Conservation (phyloP, 257 asterid genomes). For the Asclepias syriaca region DNA sequence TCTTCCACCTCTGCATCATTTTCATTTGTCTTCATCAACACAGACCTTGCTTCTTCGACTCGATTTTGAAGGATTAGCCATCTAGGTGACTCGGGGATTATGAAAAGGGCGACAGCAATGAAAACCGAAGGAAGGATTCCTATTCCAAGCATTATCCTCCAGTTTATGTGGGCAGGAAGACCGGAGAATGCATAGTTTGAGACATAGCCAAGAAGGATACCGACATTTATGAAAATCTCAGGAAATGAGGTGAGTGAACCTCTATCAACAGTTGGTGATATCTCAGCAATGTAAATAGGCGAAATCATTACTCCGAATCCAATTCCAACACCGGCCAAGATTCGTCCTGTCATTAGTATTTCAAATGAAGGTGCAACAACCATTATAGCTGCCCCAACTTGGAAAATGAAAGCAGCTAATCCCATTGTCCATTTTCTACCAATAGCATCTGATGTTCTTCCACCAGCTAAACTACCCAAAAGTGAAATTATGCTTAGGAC, state of each 20-base stretch:
- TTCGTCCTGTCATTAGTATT: conserved; percentile 66
- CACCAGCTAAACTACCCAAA: conserved; percentile 77
- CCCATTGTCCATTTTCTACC: conserved; percentile 98
- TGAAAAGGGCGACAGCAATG: conserved; percentile 60
- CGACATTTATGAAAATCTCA: conserved; percentile 77
- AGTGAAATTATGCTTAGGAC: conserved; percentile 75
- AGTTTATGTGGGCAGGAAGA: conserved; percentile 57
- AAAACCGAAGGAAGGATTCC: conserved; percentile 76
- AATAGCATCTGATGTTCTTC: conserved; percentile 73
- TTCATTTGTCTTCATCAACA: conserved; percentile 71
- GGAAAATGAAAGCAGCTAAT: conserved; percentile 73
- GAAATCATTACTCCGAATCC: conserved; percentile 93
- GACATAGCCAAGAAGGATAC: conserved; percentile 84
- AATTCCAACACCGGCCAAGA: conserved; percentile 78
- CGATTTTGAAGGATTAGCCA: conserved; percentile 76
- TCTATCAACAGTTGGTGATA: conserved; percentile 67
- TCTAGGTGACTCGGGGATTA: conserved; percentile 88
- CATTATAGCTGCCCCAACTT: conserved; percentile 76
- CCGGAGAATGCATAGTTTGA: conserved; percentile 78
- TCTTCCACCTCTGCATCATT: conserved; percentile 70
- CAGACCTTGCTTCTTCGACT: conserved; percentile 63
- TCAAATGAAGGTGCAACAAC: conserved; percentile 64
- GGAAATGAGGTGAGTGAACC: conserved; percentile 91
- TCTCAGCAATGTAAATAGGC: conserved; percentile 91
- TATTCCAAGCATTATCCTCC: conserved; percentile 92